Conservation (phyloP, 2,329 filamentous ascomycete genomes). For the Exophiala oligosperma region DNA sequence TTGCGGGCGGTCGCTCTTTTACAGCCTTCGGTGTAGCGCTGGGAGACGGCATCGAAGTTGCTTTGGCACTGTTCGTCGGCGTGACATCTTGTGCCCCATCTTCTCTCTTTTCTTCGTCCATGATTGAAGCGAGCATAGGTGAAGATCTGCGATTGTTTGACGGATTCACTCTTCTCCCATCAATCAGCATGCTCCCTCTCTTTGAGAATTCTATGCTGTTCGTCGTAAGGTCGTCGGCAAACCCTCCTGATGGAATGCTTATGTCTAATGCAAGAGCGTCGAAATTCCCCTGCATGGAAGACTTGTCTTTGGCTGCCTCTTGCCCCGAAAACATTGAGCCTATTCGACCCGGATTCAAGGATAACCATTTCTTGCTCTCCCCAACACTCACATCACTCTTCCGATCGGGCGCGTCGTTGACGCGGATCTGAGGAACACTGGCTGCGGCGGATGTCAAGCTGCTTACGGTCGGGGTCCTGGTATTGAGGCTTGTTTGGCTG, state of each 20-base stretch:
- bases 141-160: conserved; percentile 23
- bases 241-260: conserved; percentile 52
- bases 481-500: conserved; percentile 22
- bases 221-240: conserved; percentile 52
- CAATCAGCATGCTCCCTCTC: conserved; percentile 60
- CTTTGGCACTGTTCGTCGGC: conserved; percentile 9
- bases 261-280: conserved; percentile 51
- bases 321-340: conserved; percentile 10
- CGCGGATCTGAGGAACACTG: conserved; percentile 25
- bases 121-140: conserved; percentile 20
- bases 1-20: conserved; percentile 41
- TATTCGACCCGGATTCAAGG: conserved; percentile 8
- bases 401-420: conserved; percentile 13
- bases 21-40: conserved; percentile 34
- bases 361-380: conserved; percentile 19
- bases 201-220: conserved; percentile 60
- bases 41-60: background rate
- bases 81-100: conserved; percentile 23
- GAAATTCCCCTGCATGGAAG: conserved; percentile 34
- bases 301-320: conserved; percentile 10
- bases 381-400: conserved; percentile 5
- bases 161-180: conserved; percentile 50
- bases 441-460: conserved; percentile 21
- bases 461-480: conserved; percentile 20
- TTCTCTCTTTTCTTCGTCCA: conserved; percentile 21